Percentiles rank a stretch among this genome's conserved stretches.
These are phyloP conservation scores for Mitragyna speciosa DNA, from an alignment of 257 asterid genomes.

Conservation along the genomic window DNA sequence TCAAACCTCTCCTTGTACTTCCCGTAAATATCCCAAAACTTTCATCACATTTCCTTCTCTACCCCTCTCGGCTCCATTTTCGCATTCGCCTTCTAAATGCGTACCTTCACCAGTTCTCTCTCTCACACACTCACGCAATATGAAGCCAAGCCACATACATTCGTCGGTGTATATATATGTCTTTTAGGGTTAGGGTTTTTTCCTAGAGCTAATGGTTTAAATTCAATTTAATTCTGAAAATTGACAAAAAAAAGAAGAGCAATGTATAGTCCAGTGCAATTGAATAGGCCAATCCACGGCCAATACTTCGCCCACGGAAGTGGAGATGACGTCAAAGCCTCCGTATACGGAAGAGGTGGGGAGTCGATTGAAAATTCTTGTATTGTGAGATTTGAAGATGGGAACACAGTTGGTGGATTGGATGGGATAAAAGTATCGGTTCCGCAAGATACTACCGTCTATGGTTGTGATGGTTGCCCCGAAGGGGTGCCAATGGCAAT, in stretches of 20 bases:
- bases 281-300: neutral
- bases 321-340: conserved; percentile 16
- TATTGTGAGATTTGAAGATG: conserved; percentile 16
- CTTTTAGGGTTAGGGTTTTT: conserved; percentile 14
- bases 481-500: conserved; percentile 5
- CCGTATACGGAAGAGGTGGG: neutral
- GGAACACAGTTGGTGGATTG: conserved; percentile 20
- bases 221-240: neutral
- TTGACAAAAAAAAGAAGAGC: neutral
- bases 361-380: conserved; percentile 19
- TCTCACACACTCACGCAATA: conserved; percentile 2
- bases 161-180: no score
- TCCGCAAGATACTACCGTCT: conserved; percentile 26
- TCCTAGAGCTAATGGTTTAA: neutral
- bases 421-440: conserved; percentile 27
- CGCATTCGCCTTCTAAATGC: neutral
- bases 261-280: conserved; percentile 30
- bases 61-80: neutral
- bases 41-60: neutral
- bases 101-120: neutral
- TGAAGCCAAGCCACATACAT: no score
- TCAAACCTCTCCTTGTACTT: neutral
- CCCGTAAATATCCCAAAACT: neutral
- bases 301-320: conserved; percentile 19
- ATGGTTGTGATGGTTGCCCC: conserved; percentile 14